Evolutionary conservation across 305 asterid genomes (phyloP).

Genomic region (Fraxinus latifolia): DNA sequence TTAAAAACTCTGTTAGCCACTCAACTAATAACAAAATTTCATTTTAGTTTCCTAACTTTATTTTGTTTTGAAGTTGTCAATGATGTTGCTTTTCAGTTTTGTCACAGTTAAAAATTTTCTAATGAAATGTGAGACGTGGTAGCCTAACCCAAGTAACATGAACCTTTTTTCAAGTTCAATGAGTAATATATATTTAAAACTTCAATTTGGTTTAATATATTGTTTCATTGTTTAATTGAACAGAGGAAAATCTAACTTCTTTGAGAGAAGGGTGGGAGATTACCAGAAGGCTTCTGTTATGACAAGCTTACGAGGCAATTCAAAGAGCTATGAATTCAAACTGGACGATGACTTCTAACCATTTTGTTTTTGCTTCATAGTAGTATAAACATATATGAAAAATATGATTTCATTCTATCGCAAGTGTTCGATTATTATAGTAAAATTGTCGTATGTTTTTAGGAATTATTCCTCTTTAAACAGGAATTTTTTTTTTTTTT

Average conservation of each 20-base stretch:
- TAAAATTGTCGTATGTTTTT: neutral
- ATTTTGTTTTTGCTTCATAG: neutral
- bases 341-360: constrained; percentile 66
- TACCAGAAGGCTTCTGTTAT: constrained; percentile 74
- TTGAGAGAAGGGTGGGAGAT: constrained; percentile 68
- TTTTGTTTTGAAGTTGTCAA: neutral
- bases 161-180: neutral
- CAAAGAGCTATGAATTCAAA: constrained; percentile 53
- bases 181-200: too few relatives aligned
- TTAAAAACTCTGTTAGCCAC: neutral
- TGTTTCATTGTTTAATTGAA: constrained; percentile 7
- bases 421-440: neutral
- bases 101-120: neutral
- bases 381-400: constrained; percentile 22
- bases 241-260: constrained; percentile 77
- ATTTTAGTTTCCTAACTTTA: neutral
- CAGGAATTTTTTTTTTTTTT: too few relatives aligned
- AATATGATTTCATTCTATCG: neutral
- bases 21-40: neutral
- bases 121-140: neutral
- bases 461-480: neutral
- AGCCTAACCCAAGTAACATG: neutral
- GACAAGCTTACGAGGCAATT: constrained; percentile 53
- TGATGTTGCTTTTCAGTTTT: neutral
- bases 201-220: neutral